A percentile compares a stretch with the other conserved stretches of the same genome.
phyloP scores from a whole-genome alignment of 2,329 filamentous ascomycete genomes.

The Metarhizium album region DNA sequence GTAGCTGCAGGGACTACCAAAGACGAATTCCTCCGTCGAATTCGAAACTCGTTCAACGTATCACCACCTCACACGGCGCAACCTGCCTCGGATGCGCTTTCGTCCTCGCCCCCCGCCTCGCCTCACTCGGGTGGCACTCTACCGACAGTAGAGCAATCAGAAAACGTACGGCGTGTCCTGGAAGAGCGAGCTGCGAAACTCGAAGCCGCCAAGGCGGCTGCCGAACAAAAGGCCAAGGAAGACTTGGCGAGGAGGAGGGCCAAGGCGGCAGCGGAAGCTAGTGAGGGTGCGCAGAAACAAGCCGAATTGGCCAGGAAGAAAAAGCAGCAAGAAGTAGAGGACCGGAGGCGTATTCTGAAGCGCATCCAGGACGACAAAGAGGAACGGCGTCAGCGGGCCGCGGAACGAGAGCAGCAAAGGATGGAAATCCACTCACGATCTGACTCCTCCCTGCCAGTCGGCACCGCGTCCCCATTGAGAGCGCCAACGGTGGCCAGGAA shows the following conservation, averaged over 20 bases:
- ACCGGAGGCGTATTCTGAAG: constrained; percentile 60
- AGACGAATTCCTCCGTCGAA: constrained; percentile 50
- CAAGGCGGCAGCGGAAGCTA: constrained; percentile 31
- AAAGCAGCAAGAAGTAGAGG: constrained; percentile 54
- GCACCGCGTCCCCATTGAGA: constrained; percentile 22
- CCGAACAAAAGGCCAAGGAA: constrained; percentile 38
- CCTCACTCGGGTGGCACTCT: constrained; percentile 10
- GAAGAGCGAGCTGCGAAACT: constrained; percentile 39
- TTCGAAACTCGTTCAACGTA: constrained; percentile 23
- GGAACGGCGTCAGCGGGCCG: constrained; percentile 49
- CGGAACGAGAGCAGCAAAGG: constrained; percentile 34
- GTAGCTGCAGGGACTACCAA: constrained; percentile 53
- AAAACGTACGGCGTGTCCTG: constrained; percentile 28
- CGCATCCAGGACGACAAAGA: constrained; percentile 69
- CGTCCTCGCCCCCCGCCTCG: constrained; percentile 6
- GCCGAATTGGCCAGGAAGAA: constrained; percentile 49
- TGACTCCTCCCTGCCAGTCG: constrained; percentile 19
- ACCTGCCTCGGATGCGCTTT: background rate
- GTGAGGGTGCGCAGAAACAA: constrained; percentile 30
- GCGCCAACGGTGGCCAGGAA: constrained; percentile 16
- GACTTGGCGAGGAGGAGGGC: constrained; percentile 36
- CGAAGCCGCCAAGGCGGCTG: constrained; percentile 30
- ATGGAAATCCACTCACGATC: constrained; percentile 17
- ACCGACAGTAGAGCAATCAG: constrained; percentile 18
- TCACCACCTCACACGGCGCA: constrained; percentile 9